A percentile compares a stretch with the other conserved stretches of the same genome.
Evolutionary conservation across 345 rosid species (phyloP).

Genomic region (Pugionium dolabratum): DNA sequence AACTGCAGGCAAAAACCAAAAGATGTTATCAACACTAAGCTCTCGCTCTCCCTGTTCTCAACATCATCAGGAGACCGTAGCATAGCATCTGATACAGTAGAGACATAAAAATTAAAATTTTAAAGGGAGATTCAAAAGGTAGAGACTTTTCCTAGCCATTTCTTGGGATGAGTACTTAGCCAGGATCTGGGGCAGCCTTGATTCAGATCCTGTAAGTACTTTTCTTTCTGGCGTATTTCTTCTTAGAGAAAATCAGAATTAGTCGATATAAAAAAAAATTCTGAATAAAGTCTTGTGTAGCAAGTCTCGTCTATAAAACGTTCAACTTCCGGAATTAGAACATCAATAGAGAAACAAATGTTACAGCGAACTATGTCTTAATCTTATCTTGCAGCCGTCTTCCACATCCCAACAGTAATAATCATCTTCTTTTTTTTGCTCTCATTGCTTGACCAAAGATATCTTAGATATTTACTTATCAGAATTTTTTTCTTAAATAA

Average conservation of each 20-base stretch:
- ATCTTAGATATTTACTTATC: too few species aligned
- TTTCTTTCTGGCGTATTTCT: slow-evolving; percentile 9
- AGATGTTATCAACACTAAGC: slow-evolving; percentile 40
- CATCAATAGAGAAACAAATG: too few species aligned
- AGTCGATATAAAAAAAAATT: not conserved
- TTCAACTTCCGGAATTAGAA: too few species aligned
- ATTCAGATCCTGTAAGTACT: slow-evolving; percentile 44
- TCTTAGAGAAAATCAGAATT: slow-evolving; percentile 19
- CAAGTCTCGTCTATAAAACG: too few species aligned
- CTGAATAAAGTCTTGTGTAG: not conserved
- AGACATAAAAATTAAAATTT: slow-evolving; percentile 22
- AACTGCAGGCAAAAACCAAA: slow-evolving; percentile 15
- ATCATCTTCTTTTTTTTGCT: too few species aligned
- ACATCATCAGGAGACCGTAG: slow-evolving; percentile 31
- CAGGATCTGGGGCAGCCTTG: slow-evolving; percentile 33
- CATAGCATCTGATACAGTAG: slow-evolving; percentile 18
- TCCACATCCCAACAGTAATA: too few species aligned
- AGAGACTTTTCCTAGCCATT: slow-evolving; percentile 20
- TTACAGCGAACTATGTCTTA: too few species aligned
- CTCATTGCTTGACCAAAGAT: too few species aligned
- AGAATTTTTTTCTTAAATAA: too few species aligned
- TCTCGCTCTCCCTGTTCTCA: slow-evolving; percentile 39
- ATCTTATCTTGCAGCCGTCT: too few species aligned
- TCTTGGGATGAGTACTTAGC: slow-evolving; percentile 42
- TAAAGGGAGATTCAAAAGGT: slow-evolving; percentile 10